phyloP scores from a whole-genome alignment of 129 eudicot species.

The Deinandra increscens region DNA sequence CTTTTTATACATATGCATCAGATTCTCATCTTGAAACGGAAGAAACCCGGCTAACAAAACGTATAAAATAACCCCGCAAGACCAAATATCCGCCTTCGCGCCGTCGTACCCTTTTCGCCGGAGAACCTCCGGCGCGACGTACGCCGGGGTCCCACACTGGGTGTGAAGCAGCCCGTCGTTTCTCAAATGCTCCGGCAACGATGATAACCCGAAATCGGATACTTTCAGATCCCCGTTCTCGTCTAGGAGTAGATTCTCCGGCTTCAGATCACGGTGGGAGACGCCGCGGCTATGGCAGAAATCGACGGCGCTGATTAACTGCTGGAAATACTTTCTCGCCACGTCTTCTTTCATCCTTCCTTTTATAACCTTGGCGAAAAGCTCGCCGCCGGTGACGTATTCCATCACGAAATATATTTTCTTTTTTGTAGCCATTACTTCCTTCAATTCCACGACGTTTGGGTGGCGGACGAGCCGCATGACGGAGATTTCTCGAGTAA shows the following conservation, averaged over 20 bases:
- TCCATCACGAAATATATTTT: slow-evolving; percentile 78
- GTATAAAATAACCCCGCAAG: slow-evolving; percentile 80
- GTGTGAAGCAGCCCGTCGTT: slow-evolving; percentile 77
- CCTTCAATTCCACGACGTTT: slow-evolving; percentile 69
- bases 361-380: slow-evolving; percentile 59
- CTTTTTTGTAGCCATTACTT: slow-evolving; percentile 68
- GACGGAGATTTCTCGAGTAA: slow-evolving; percentile 74
- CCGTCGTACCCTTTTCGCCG: slow-evolving; percentile 85
- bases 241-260: slow-evolving; percentile 70
- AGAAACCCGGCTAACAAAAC: slow-evolving; percentile 72
- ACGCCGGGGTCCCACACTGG: slow-evolving; percentile 92
- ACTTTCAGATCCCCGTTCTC: slow-evolving; percentile 59
- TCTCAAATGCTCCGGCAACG: slow-evolving; percentile 68
- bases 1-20: slow-evolving; percentile 73
- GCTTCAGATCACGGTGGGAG: slow-evolving; percentile 75
- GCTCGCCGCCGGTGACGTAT: slow-evolving; percentile 80
- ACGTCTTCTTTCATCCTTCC: slow-evolving; percentile 61
- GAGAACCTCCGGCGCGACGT: slow-evolving; percentile 88
- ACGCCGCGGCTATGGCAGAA: slow-evolving; percentile 83
- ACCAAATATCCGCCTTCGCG: slow-evolving; percentile 75
- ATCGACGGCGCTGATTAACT: slow-evolving; percentile 76
- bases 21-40: slow-evolving; percentile 74
- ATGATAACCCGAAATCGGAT: slow-evolving; percentile 79
- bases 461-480: slow-evolving; percentile 79
- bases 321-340: slow-evolving; percentile 77